These are phyloP conservation scores for Pleurostoma richardsiae DNA, from an alignment of 2,329 filamentous ascomycete genomes.

Conservation along the genomic window DNA sequence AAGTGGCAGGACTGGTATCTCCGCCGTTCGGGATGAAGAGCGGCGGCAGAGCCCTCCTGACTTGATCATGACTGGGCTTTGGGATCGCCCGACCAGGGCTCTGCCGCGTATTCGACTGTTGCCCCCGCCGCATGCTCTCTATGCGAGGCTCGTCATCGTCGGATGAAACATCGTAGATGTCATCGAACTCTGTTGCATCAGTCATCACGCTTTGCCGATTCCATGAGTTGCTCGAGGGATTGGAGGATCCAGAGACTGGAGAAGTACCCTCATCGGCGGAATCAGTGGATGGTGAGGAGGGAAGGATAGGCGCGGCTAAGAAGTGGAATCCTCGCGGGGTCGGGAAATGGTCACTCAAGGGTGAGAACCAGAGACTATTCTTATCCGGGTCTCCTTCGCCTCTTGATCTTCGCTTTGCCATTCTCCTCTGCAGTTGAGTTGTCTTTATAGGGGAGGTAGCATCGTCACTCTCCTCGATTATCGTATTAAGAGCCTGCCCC, in stretches of 20 bases:
- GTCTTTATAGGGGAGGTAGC: constrained; percentile 12
- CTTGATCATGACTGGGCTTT: constrained; percentile 23
- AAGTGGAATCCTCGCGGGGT: constrained; percentile 65
- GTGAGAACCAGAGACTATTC: constrained; percentile 54
- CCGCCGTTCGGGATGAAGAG: constrained; percentile 46
- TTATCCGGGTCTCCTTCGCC: constrained; percentile 28
- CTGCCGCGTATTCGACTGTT: constrained; percentile 21
- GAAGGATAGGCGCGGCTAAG: constrained; percentile 56
- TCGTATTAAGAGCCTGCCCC: constrained; percentile 55
- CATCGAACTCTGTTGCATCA: constrained; percentile 72
- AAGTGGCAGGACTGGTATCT: constrained; percentile 28
- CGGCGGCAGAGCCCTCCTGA: constrained; percentile 34
- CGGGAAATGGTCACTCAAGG: constrained; percentile 62
- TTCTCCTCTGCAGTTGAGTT: constrained; percentile 18
- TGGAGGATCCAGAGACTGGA: constrained; percentile 37
- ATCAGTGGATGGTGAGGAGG: constrained; percentile 54
- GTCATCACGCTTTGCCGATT: constrained; percentile 58
- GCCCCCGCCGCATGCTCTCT: constrained; percentile 38
- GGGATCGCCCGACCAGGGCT: constrained; percentile 19
- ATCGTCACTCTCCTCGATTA: constrained; percentile 52
- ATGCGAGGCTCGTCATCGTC: constrained; percentile 53
- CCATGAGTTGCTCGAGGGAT: constrained; percentile 51
- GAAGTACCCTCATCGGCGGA: constrained; percentile 37
- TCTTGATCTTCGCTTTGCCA: constrained; percentile 14
- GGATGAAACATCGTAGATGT: constrained; percentile 82